phyloP scores from a whole-genome alignment of 108 stramenopile genomes.

The Stephanodiscus minutulus region DNA sequence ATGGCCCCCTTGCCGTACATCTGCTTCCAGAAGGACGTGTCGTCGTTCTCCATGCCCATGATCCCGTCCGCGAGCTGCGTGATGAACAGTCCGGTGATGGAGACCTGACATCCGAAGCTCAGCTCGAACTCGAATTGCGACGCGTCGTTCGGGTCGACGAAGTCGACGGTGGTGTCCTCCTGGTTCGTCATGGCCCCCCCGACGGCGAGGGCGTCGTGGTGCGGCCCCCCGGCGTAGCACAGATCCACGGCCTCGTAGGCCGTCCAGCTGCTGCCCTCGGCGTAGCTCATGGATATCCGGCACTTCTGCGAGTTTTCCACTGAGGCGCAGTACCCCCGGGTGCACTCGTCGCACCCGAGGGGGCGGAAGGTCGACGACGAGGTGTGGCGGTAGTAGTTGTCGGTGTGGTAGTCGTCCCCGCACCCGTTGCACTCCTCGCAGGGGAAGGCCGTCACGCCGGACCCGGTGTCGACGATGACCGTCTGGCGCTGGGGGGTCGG shows the following conservation, averaged over 20 bases:
- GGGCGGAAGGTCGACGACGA: constrained; percentile 27
- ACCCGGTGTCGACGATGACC: constrained; percentile 96
- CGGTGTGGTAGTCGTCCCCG: constrained; percentile 75
- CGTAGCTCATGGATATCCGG: constrained; percentile 59
- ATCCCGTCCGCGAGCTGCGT: constrained; percentile 97
- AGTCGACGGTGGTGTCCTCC: constrained; percentile 22
- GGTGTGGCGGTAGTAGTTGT: constrained; percentile 36
- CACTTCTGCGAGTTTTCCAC: constrained; percentile 34
- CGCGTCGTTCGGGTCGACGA: constrained; percentile 63
- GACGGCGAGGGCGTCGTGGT: constrained; percentile 37
- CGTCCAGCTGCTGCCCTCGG: constrained; percentile 77
- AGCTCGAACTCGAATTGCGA: constrained; percentile 63
- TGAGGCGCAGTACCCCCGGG: constrained; percentile 30
- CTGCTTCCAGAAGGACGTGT: constrained; percentile 69
- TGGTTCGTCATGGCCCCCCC: constrained; percentile 16
- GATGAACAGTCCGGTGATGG: constrained; percentile 90
- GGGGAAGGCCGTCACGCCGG: constrained; percentile 93
- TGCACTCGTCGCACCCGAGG: constrained; percentile 38
- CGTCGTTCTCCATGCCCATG: constrained; percentile 85
- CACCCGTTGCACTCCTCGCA: constrained; percentile 85
- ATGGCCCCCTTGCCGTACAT: constrained; percentile 57
- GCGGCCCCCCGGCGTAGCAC: constrained; percentile 77
- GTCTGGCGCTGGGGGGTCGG: constrained; percentile 94
- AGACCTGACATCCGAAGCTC: constrained; percentile 93
- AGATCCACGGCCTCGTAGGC: constrained; percentile 74